phyloP scores from a whole-genome alignment of 1,139 yeast genomes.

The Taphrina wiesneri region DNA sequence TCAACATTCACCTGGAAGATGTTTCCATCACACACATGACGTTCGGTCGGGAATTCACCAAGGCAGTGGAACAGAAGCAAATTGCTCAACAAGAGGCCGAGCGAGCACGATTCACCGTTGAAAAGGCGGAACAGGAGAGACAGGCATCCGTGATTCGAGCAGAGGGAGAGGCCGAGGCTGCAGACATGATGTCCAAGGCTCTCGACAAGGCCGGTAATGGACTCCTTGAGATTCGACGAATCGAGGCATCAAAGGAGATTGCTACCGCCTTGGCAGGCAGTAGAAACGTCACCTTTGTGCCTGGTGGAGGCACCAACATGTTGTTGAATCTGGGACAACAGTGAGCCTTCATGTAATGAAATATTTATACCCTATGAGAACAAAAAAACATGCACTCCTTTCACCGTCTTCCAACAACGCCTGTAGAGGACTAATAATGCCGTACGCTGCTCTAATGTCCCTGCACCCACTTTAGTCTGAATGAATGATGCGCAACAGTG shows the following conservation, averaged over 20 bases:
- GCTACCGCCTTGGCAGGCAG: conserved; percentile 83
- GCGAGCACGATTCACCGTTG: conserved; percentile 90
- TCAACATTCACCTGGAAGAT: conserved; percentile 89
- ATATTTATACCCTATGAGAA: not conserved
- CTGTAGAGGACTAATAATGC: not conserved
- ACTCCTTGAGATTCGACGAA: conserved; percentile 84
- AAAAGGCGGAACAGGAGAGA: conserved; percentile 96
- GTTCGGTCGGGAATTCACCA: conserved; percentile 94
- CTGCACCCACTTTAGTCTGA: not conserved
- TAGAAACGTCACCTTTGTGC: conserved; percentile 88
- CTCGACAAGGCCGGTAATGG: conserved; percentile 96
- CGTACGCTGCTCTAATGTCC: not conserved
- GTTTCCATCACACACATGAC: conserved; percentile 98
- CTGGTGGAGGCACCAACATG: conserved; percentile 45
- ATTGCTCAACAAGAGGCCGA: conserved; percentile 99
- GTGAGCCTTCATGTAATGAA: not conserved
- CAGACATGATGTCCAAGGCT: conserved; percentile 92
- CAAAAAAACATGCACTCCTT: not conserved
- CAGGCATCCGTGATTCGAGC: conserved; percentile 94
- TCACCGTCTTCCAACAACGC: not conserved
- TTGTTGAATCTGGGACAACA: conserved; percentile 27
- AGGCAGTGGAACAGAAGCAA: conserved; percentile 98
- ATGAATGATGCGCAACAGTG: not conserved
- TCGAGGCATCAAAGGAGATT: conserved; percentile 95
- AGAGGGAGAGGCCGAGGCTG: conserved; percentile 99